A percentile compares a stretch with the other conserved stretches of the same genome.
Evolutionary conservation across 106 monocot species (phyloP).

Genomic region (Dendrobium nobile): DNA sequence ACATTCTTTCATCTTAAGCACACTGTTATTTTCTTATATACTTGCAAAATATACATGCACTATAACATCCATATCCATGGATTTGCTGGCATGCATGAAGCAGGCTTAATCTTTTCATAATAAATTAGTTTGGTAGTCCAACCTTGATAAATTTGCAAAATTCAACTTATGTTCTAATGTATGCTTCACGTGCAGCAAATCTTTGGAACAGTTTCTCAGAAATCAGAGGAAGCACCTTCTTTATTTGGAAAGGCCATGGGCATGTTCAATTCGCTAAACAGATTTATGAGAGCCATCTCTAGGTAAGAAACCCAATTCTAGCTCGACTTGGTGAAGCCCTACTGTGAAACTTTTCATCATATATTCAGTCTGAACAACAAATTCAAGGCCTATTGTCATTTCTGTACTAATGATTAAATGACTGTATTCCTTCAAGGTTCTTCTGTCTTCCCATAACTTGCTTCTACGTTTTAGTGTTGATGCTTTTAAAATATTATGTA

Average conservation of each 20-base stretch:
- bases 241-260: slow-evolving; percentile 50
- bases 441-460: too few species aligned
- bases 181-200: slow-evolving; percentile 40
- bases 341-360: background rate
- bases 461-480: too few species aligned
- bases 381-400: too few species aligned
- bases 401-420: too few species aligned
- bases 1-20: too few species aligned
- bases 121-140: background rate
- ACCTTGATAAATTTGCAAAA: background rate
- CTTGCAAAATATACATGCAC: too few species aligned
- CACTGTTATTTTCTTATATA: background rate
- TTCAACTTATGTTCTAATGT: background rate
- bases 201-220: slow-evolving; percentile 49
- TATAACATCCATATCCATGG: too few species aligned
- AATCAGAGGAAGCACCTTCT: slow-evolving; percentile 47
- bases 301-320: slow-evolving; percentile 23
- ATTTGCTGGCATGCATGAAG: too few species aligned
- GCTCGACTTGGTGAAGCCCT: background rate
- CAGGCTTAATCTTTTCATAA: too few species aligned
- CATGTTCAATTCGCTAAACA: slow-evolving; percentile 46
- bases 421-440: too few species aligned
- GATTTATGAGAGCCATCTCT: slow-evolving; percentile 80
- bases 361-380: too few species aligned
- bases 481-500: too few species aligned